Evolutionary conservation across 2,329 filamentous ascomycete genomes (phyloP), one percentile per base, ranked within the genome.

Genomic region (Epichloe gansuensis): DNA sequence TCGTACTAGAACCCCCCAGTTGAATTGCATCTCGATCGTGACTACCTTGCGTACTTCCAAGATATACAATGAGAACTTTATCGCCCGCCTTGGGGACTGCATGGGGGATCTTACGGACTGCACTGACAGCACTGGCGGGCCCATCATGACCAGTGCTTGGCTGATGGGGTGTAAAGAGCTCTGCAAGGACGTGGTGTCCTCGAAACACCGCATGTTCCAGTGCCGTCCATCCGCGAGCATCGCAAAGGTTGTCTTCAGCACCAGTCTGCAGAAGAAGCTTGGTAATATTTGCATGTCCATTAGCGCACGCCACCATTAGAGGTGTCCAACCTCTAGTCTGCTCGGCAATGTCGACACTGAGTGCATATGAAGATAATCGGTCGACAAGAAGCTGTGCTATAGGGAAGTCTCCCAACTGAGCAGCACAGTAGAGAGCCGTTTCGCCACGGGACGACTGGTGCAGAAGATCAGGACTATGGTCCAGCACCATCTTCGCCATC

Each of bases 131-230:
- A 35, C 4, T 35, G 34, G 34, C 15, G 7, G 39, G 38, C 4
- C 34, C 25, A 25, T 38, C 11, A 7, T 36, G 38, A 12, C 5
- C 15, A 35, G 3, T 38, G 12, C n/a, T 36, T 21, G 36, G 9
- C 4, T 15, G 23, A 31, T 38, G 12, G 3, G 49, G 15, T 21
- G 51, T 5, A 13, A 56, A 50, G 5, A 60, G 51, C 13, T 54
- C 56, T 31, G 61, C 63, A 5, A 66, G 53, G 11, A 51, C 51
- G 3, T 66, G 55, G 51, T 67, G 63, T 7, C 67, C 67, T 49
- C 61, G 62, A 49, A 64, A 65, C 3, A 60, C 61, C 3, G 66
- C 65, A 49, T 65, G 59, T 41, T 69, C 66, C 53, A 61, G 60
- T 4, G 67, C 61, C 12, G 60, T 64, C 66, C 65, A 68, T 4